These are phyloP conservation scores for Akanthomyces uredinophilus DNA, from an alignment of 2,329 filamentous ascomycete genomes.

Conservation along the genomic window DNA sequence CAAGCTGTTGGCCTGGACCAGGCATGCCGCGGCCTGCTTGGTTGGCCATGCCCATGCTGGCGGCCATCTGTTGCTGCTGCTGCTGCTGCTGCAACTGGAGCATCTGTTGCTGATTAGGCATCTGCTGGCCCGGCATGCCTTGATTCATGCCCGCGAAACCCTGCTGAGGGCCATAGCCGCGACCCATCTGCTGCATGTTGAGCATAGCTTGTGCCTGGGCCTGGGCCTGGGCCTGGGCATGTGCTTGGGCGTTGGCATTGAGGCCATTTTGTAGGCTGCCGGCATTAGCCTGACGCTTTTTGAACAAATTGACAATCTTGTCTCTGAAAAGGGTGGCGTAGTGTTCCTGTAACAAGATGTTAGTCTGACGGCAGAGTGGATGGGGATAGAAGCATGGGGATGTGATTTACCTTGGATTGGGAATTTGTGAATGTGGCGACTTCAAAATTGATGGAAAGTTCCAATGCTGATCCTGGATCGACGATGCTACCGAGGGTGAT, in stretches of 20 bases:
- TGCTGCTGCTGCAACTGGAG: constrained; percentile 27
- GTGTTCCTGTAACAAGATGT: constrained; percentile 33
- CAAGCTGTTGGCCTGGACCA: not conserved
- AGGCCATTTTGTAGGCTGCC: constrained; percentile 45
- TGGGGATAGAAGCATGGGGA: not conserved
- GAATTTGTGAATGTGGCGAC: constrained; percentile 42
- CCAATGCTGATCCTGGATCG: not conserved
- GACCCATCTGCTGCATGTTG: constrained; percentile 50
- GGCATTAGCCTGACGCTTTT: constrained; percentile 46
- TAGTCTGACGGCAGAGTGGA: not conserved
- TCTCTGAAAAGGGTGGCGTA: constrained; percentile 46
- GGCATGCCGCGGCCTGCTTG: constrained; percentile 30
- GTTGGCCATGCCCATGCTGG: constrained; percentile 34
- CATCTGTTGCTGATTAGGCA: constrained; percentile 43
- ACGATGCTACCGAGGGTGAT: constrained; percentile 36
- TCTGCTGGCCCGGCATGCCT: constrained; percentile 32
- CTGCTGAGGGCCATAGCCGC: constrained; percentile 46
- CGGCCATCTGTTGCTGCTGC: constrained; percentile 24
- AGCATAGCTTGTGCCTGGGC: constrained; percentile 43
- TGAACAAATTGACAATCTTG: constrained; percentile 45
- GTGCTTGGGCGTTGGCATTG: constrained; percentile 35
- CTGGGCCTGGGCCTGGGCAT: constrained; percentile 33
- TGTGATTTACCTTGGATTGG: constrained; percentile 41
- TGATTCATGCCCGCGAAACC: constrained; percentile 51
- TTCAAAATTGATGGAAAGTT: constrained; percentile 33